Conservation (phyloP, 106 monocot species). For the Alisma plantagoaquatica region DNA sequence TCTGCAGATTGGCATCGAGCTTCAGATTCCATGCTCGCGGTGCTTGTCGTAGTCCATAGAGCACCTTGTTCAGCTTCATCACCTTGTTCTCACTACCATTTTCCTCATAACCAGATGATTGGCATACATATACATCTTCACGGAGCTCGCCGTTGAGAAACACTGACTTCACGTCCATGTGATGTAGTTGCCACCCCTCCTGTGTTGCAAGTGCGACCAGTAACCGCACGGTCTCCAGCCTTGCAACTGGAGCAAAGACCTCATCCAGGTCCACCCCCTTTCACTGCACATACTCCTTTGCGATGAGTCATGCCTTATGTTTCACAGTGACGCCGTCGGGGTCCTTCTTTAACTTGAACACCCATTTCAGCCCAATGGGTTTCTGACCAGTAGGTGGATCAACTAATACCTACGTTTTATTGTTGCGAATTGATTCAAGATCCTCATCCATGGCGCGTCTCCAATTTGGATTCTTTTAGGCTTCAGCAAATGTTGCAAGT, state of each 20-base stretch:
- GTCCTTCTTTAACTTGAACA: neutral
- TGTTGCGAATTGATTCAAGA: no score
- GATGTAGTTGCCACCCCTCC: neutral
- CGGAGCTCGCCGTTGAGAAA: neutral
- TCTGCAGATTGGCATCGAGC: neutral
- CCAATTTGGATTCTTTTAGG: no score
- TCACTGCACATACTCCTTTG: no score
- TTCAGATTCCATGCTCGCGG: neutral
- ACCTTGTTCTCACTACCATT: neutral
- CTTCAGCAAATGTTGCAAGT: neutral
- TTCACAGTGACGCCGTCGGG: neutral
- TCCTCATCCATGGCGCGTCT: no score
- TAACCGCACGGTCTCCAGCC: neutral
- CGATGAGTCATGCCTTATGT: neutral
- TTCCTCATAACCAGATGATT: neutral
- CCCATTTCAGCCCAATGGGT: slow-evolving; percentile 4
- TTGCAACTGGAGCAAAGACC: neutral
- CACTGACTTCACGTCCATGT: slow-evolving; percentile 4
- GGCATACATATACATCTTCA: neutral
- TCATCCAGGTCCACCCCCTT: neutral
- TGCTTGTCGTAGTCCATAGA: no score
- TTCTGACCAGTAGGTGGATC: neutral
- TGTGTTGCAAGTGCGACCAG: neutral
- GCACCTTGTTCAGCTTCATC: neutral
- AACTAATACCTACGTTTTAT: neutral